Percentiles rank a stretch among this genome's conserved stretches.
Evolutionary conservation across 2,329 filamentous ascomycete genomes (phyloP).

Genomic region (Clonostachys solani): DNA sequence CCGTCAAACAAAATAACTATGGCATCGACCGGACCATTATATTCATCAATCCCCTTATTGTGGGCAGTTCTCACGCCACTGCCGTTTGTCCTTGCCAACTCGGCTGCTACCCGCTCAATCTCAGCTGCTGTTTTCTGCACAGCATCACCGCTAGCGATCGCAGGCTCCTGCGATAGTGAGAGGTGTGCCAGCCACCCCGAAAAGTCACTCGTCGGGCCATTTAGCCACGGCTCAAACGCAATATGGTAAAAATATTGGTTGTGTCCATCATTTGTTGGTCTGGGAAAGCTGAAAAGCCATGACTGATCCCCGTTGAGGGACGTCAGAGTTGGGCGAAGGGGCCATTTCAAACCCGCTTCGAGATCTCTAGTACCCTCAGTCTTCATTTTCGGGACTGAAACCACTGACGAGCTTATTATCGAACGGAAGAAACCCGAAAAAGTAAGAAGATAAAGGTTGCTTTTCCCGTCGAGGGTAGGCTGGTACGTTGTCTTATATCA

Average conservation of each 20-base stretch:
- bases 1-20: background rate
- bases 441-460: too few species aligned
- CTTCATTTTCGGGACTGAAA: too few species aligned
- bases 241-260: conserved; percentile 21
- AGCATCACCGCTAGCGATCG: background rate
- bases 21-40: background rate
- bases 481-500: too few species aligned
- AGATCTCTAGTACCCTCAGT: background rate
- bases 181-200: conserved; percentile 14
- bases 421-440: too few species aligned
- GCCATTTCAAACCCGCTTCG: background rate
- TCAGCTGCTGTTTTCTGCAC: background rate
- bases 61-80: background rate
- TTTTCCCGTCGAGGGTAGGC: too few species aligned
- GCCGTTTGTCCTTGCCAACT: background rate
- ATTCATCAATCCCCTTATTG: background rate
- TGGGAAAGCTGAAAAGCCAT: conserved; percentile 25
- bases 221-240: conserved; percentile 25
- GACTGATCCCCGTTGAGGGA: conserved; percentile 25
- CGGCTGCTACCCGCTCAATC: background rate
- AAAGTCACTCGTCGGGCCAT: conserved; percentile 11
- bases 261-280: conserved; percentile 12
- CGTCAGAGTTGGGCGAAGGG: conserved; percentile 18
- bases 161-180: background rate
- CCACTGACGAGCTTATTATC: too few species aligned